Evolutionary conservation across 108 stramenopile species (phyloP).

Genomic region (Poteriospumella lacustris): DNA sequence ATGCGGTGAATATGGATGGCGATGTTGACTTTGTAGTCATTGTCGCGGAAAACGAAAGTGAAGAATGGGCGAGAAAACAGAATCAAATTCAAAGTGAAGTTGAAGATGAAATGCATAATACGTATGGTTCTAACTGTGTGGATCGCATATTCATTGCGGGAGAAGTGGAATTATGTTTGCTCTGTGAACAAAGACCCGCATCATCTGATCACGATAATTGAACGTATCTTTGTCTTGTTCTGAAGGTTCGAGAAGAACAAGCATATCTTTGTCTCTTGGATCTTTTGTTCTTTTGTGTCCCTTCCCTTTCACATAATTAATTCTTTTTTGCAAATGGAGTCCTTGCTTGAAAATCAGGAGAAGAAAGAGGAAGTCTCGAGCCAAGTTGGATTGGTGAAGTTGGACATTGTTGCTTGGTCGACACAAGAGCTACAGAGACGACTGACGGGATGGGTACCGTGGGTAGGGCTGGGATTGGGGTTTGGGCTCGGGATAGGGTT

Average conservation of each 20-base stretch:
- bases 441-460: slow-evolving; percentile 6
- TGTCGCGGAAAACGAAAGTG: slow-evolving; percentile 6
- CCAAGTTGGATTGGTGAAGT: slow-evolving; percentile 7
- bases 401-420: slow-evolving; percentile 6
- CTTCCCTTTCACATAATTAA: slow-evolving; percentile 8
- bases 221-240: slow-evolving; percentile 8
- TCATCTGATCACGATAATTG: slow-evolving; percentile 8
- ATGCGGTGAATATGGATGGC: slow-evolving; percentile 6
- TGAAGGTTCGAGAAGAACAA: slow-evolving; percentile 7
- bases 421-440: slow-evolving; percentile 6
- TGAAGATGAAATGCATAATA: slow-evolving; percentile 9
- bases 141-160: slow-evolving; percentile 6
- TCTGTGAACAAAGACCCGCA: slow-evolving; percentile 6
- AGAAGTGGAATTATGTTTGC: slow-evolving; percentile 8
- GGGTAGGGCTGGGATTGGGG: slow-evolving; percentile 5
- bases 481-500: slow-evolving; percentile 6
- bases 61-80: slow-evolving; percentile 7
- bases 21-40: slow-evolving; percentile 8
- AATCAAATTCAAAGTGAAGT: slow-evolving; percentile 9
- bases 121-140: slow-evolving; percentile 7
- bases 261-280: slow-evolving; percentile 7
- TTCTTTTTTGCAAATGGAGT: slow-evolving; percentile 8
- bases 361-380: slow-evolving; percentile 7
- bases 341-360: slow-evolving; percentile 7
- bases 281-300: slow-evolving; percentile 8